phyloP scores from a whole-genome alignment of 768 basidiomycete genomes.

The Leucocoprinus leucothites region DNA sequence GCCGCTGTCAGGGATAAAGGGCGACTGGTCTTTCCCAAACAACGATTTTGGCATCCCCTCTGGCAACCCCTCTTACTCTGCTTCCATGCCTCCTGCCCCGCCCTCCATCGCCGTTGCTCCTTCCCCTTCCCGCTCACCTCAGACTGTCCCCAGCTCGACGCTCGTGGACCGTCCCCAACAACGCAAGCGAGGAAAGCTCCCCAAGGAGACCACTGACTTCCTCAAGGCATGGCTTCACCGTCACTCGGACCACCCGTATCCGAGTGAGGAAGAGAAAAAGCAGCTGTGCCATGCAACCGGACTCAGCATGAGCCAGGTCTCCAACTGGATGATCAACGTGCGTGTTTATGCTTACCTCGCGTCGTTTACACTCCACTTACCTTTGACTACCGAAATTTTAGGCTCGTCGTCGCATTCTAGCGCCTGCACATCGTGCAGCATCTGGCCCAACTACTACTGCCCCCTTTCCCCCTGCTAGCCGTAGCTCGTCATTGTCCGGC shows the following conservation, averaged over 20 bases:
- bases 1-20: conserved; percentile 53
- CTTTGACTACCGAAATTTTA: conserved; percentile 21
- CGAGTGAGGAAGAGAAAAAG: conserved; percentile 88
- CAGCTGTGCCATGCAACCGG: conserved; percentile 84
- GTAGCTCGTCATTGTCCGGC: conserved; percentile 39
- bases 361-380: not conserved
- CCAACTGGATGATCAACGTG: conserved; percentile 93
- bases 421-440: conserved; percentile 74
- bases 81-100: conserved; percentile 43
- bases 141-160: conserved; percentile 46
- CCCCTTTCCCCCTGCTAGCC: conserved; percentile 59
- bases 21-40: conserved; percentile 69
- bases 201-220: too few relatives aligned
- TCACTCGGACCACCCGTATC: conserved; percentile 87
- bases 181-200: conserved; percentile 83
- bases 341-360: conserved; percentile 18
- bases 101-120: conserved; percentile 39
- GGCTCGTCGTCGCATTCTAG: conserved; percentile 82
- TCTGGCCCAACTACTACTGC: conserved; percentile 76
- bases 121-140: conserved; percentile 55
- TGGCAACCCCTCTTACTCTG: conserved; percentile 33
- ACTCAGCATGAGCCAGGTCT: conserved; percentile 85
- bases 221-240: conserved; percentile 87
- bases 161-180: conserved; percentile 69
- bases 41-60: conserved; percentile 53